Percentiles rank a stretch among this genome's conserved stretches.
phyloP scores from a whole-genome alignment of 2,329 filamentous ascomycete genomes.

The Ophiostoma sp. region DNA sequence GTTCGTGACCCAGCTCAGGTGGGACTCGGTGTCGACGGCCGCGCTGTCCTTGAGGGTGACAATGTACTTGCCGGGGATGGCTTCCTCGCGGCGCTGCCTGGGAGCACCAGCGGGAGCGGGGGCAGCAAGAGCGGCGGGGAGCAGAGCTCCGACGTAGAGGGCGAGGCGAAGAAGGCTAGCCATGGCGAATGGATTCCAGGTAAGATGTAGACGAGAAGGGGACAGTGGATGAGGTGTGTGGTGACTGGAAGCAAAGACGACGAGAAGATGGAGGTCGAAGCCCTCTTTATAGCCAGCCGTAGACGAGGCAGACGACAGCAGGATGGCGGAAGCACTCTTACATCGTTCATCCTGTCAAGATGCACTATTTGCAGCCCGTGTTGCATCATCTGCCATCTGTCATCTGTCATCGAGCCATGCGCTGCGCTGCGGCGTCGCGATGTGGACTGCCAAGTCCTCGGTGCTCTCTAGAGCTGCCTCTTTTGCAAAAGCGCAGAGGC shows the following conservation, averaged over 20 bases:
- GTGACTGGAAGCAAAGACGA: neutral
- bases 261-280: neutral
- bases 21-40: neutral
- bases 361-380: neutral
- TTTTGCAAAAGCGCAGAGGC: slow-evolving; percentile 6
- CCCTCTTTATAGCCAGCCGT: neutral
- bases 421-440: neutral
- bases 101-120: neutral
- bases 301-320: neutral
- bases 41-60: slow-evolving; percentile 32
- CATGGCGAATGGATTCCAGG: neutral
- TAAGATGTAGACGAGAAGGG: neutral
- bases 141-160: slow-evolving; percentile 9
- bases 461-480: neutral
- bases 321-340: neutral
- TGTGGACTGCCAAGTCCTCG: slow-evolving; percentile 3
- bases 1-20: neutral
- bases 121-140: neutral
- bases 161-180: slow-evolving; percentile 6
- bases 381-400: slow-evolving; percentile 8
- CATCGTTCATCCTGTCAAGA: neutral
- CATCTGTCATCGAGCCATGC: neutral
- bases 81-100: slow-evolving; percentile 40
- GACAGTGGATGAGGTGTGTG: slow-evolving; percentile 10
- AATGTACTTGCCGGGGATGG: slow-evolving; percentile 41